These are phyloP conservation scores for Auxenochlorella pyrenoidosa DNA, from an alignment of 139 green algal species.

Conservation along the genomic window DNA sequence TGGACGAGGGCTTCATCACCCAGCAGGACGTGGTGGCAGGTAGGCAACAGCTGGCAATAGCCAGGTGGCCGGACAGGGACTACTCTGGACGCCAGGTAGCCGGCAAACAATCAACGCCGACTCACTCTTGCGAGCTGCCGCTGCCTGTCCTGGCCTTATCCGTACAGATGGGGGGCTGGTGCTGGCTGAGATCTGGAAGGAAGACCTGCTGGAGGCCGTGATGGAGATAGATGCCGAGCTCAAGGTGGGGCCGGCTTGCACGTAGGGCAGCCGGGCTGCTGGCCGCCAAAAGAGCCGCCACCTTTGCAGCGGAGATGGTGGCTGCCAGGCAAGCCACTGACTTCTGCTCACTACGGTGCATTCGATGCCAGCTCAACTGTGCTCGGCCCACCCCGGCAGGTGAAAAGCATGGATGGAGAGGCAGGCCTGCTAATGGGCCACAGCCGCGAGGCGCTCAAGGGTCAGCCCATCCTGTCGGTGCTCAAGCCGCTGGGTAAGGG, in stretches of 20 bases:
- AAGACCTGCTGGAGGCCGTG: constrained; percentile 9
- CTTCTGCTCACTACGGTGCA: too few species aligned
- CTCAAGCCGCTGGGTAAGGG: neutral
- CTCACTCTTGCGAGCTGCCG: too few species aligned
- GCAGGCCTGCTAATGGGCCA: neutral
- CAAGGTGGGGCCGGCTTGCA: neutral
- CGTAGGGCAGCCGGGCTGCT: too few species aligned
- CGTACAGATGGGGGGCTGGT: neutral
- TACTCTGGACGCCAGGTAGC: too few species aligned
- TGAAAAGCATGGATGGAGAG: neutral
- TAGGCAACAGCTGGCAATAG: neutral
- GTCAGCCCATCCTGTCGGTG: neutral
- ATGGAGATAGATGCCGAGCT: neutral
- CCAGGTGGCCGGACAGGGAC: too few species aligned
- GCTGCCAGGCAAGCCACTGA: too few species aligned
- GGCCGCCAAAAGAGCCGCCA: too few species aligned
- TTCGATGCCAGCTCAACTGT: too few species aligned
- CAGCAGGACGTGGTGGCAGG: neutral
- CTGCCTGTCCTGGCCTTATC: too few species aligned
- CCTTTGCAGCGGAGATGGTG: too few species aligned
- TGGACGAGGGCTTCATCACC: constrained; percentile 16
- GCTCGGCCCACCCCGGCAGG: neutral
- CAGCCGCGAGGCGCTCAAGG: neutral
- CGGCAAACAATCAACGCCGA: too few species aligned
- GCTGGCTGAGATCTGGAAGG: neutral